A percentile compares a stretch with the other conserved stretches of the same genome.
These are phyloP conservation scores for Magnusiomyces tetraspermus DNA, from an alignment of 1,139 yeast genomes.

Conservation along the genomic window DNA sequence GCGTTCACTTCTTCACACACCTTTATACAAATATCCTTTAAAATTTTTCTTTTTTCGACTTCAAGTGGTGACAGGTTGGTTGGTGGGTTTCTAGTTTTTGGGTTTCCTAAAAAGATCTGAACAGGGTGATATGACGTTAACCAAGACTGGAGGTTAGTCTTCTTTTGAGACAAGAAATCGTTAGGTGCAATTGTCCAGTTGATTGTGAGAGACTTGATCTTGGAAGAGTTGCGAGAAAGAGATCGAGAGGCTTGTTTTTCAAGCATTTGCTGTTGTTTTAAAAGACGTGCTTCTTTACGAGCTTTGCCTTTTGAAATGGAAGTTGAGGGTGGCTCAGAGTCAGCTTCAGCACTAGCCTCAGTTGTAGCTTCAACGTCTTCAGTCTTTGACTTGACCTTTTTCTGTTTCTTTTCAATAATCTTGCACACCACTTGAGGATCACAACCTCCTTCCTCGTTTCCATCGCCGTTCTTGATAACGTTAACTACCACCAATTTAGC, in stretches of 20 bases:
- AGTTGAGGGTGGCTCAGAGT: not conserved
- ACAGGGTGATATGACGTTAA: constrained; percentile 27
- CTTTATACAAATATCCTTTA: constrained; percentile 22
- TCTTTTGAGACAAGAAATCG: constrained; percentile 30
- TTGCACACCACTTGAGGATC: constrained; percentile 11
- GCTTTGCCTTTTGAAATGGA: not conserved
- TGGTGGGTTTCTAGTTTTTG: constrained; percentile 25
- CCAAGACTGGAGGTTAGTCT: constrained; percentile 31
- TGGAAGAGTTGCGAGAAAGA: not conserved
- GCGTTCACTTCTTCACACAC: constrained; percentile 26
- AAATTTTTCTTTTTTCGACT: constrained; percentile 28
- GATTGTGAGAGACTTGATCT: constrained; percentile 24
- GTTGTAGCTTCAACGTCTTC: not conserved
- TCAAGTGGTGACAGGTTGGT: constrained; percentile 22
- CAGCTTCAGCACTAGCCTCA: not conserved
- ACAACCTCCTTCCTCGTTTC: constrained; percentile 20
- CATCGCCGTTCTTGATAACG: constrained; percentile 10
- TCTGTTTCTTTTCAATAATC: not conserved
- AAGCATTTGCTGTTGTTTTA: not conserved
- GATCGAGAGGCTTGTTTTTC: constrained; percentile 7
- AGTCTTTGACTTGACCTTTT: not conserved
- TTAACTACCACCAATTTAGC: constrained; percentile 20
- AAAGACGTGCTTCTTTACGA: not conserved
- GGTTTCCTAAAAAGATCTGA: constrained; percentile 23
- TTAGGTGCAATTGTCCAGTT: constrained; percentile 30